These are phyloP conservation scores for Roridomyces roridus DNA, from an alignment of 768 basidiomycete species.

Conservation along the genomic window DNA sequence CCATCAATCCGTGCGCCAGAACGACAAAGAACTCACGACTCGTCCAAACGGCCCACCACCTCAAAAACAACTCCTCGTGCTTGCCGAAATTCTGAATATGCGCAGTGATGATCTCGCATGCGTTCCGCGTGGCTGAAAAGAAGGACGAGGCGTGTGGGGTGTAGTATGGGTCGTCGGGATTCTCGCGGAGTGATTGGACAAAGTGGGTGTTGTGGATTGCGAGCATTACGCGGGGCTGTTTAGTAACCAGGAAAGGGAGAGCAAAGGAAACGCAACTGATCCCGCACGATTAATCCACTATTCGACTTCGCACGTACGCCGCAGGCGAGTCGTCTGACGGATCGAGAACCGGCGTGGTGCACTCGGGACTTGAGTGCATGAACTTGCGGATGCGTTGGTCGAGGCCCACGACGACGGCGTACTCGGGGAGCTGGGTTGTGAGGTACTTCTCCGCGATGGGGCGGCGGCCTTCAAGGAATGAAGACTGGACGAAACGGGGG, in stretches of 20 bases:
- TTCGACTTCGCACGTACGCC: not conserved
- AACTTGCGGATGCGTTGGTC: constrained; percentile 15
- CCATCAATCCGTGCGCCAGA: too few relatives aligned
- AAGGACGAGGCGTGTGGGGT: not conserved
- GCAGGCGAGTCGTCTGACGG: not conserved
- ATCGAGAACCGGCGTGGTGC: not conserved
- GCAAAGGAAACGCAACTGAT: constrained; percentile 5
- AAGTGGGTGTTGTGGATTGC: constrained; percentile 12
- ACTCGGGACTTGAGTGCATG: constrained; percentile 4
- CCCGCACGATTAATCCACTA: not conserved
- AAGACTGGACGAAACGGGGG: too few relatives aligned
- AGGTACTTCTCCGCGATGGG: constrained; percentile 1
- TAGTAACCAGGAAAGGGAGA: too few relatives aligned
- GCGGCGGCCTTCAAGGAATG: not conserved
- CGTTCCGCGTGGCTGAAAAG: not conserved
- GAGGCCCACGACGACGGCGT: not conserved
- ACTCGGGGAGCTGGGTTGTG: not conserved
- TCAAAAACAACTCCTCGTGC: not conserved
- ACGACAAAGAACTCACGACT: constrained; percentile 1
- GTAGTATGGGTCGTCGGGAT: constrained; percentile 7
- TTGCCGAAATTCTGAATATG: not conserved
- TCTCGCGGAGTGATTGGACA: not conserved
- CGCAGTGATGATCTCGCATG: not conserved
- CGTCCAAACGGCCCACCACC: constrained; percentile 15
- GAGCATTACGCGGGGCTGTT: too few relatives aligned